A percentile compares a stretch with the other conserved stretches of the same genome.
phyloP scores from a whole-genome alignment of 202 grass and related monocot species.

The Tripidium arundinaceum region DNA sequence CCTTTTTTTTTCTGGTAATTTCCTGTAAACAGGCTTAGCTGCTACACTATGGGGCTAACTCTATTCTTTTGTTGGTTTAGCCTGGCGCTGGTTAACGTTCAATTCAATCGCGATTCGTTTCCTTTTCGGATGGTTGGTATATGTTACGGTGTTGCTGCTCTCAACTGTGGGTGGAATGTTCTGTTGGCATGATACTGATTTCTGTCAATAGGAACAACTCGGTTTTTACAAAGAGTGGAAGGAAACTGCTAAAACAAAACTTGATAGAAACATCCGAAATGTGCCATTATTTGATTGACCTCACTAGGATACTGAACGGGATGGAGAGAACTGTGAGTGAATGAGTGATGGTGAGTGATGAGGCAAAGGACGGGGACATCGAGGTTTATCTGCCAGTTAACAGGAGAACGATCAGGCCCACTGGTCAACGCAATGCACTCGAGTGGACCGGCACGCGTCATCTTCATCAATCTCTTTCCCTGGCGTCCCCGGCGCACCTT shows the following conservation, averaged over 20 bases:
- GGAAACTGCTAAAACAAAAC: no score
- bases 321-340: no score
- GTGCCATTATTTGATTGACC: no score
- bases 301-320: no score
- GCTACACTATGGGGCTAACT: slow-evolving; percentile 34
- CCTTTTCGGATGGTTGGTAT: background rate
- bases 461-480: background rate
- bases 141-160: background rate
- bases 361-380: no score
- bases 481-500: background rate
- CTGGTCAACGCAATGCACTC: no score
- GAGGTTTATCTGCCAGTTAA: no score
- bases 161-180: background rate
- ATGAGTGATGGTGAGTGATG: no score
- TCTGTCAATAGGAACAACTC: background rate
- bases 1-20: background rate
- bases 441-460: background rate
- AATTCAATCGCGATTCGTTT: background rate
- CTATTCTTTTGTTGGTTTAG: slow-evolving; percentile 49
- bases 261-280: no score
- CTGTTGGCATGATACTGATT: background rate
- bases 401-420: no score
- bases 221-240: no score
- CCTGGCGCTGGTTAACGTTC: slow-evolving; percentile 19
- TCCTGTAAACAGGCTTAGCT: slow-evolving; percentile 20